These are phyloP conservation scores for Naematelia aurantialba DNA, from an alignment of 768 basidiomycete genomes.

Conservation along the genomic window DNA sequence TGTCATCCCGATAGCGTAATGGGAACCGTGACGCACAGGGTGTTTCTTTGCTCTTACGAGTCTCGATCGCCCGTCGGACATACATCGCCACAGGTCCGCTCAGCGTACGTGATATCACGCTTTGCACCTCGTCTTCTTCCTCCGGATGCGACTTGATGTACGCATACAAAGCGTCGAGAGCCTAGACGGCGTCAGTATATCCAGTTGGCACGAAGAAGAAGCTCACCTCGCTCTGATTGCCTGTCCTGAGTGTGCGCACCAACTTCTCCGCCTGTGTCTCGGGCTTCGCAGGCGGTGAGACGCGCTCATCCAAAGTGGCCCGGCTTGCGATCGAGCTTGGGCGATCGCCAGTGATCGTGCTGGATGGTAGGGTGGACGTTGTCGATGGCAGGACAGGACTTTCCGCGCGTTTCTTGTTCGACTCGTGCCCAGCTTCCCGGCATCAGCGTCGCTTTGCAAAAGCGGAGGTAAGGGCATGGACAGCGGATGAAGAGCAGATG, in stretches of 20 bases:
- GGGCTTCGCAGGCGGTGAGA: background rate
- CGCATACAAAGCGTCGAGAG: conserved; percentile 88
- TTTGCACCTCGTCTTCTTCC: conserved; percentile 39
- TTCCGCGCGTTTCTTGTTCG: conserved; percentile 5
- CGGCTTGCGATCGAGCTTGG: conserved; percentile 1
- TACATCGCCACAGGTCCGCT: conserved; percentile 33
- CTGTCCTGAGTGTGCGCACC: conserved; percentile 74
- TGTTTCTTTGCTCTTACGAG: conserved; percentile 9
- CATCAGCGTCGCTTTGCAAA: too few species aligned
- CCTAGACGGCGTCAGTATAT: conserved; percentile 52
- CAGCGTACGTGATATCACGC: conserved; percentile 25
- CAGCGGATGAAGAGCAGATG: too few species aligned
- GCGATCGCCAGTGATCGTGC: background rate
- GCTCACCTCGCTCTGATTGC: conserved; percentile 56
- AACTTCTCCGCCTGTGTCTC: conserved; percentile 64
- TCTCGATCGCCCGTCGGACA: conserved; percentile 33
- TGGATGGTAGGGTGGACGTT: background rate
- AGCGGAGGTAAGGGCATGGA: too few species aligned
- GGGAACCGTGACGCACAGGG: background rate
- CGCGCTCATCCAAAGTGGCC: background rate
- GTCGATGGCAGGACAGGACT: background rate
- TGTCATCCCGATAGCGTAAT: too few species aligned
- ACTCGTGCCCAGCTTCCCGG: conserved; percentile 45
- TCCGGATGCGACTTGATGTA: conserved; percentile 83
- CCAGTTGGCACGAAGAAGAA: background rate